Evolutionary conservation across 139 green algal species (phyloP).

Genomic region (Closterium sp.): DNA sequence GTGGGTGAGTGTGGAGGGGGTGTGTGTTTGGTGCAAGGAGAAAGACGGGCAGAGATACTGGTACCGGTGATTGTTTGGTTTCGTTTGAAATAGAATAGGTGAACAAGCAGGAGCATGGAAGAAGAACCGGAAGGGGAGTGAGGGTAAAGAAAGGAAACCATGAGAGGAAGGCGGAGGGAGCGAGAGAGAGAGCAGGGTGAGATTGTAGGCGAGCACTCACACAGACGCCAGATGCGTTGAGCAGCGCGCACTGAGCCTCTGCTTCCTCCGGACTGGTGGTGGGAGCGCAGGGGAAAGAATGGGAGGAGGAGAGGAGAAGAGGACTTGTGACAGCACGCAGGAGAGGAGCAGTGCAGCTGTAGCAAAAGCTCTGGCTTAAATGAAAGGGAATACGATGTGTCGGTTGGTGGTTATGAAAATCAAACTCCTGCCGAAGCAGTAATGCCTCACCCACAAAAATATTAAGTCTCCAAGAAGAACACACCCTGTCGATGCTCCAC

Average conservation of each 20-base stretch:
- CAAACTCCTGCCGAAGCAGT: too few relatives aligned
- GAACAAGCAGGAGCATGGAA: too few relatives aligned
- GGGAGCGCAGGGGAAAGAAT: background rate
- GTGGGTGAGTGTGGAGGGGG: background rate
- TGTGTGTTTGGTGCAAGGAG: background rate
- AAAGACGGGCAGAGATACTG: background rate
- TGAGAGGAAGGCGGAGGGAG: background rate
- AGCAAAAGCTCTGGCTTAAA: too few relatives aligned
- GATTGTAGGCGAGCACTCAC: conserved; percentile 15
- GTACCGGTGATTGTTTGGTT: too few relatives aligned
- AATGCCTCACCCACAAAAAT: too few relatives aligned
- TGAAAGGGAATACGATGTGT: too few relatives aligned
- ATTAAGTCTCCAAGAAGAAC: too few relatives aligned
- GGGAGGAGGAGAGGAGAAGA: too few relatives aligned
- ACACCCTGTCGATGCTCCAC: background rate
- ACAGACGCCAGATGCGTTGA: conserved; percentile 27
- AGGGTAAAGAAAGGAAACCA: background rate
- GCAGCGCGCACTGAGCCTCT: conserved; percentile 38
- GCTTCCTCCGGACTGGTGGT: conserved; percentile 28
- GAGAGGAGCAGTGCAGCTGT: too few relatives aligned
- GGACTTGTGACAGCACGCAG: too few relatives aligned
- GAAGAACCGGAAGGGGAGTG: background rate
- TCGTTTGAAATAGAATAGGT: background rate
- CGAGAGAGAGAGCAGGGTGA: background rate
- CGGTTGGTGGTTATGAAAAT: too few relatives aligned